Percentiles rank a stretch among this genome's conserved stretches.
phyloP scores from a whole-genome alignment of 768 basidiomycete species.

The Candolleomyces aberdarensis region DNA sequence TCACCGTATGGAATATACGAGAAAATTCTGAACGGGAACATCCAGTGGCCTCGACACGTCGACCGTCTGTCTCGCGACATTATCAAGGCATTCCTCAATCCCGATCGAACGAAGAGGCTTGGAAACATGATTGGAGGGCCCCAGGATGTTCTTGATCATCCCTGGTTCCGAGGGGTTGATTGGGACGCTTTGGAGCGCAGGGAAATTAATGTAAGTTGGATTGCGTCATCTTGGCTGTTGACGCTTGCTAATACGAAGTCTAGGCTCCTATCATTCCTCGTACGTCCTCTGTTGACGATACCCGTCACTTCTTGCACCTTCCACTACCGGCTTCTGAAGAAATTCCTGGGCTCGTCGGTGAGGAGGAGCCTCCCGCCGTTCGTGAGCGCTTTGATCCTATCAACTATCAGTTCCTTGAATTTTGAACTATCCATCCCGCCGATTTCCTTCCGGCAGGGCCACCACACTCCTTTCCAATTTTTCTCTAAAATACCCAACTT shows the following conservation, averaged over 20 bases:
- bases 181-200: conserved; percentile 86
- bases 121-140: conserved; percentile 93
- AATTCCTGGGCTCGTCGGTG: conserved; percentile 72
- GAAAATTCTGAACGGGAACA: conserved; percentile 86
- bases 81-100: conserved; percentile 84
- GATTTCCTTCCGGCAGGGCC: neutral
- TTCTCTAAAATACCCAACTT: neutral
- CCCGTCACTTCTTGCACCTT: conserved; percentile 80
- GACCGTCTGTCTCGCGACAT: conserved; percentile 88
- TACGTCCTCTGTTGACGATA: conserved; percentile 77
- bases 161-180: conserved; percentile 95
- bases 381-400: conserved; percentile 66
- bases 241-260: neutral
- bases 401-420: conserved; percentile 73
- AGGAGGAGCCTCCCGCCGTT: conserved; percentile 56
- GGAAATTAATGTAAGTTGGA: conserved; percentile 69
- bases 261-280: conserved; percentile 88
- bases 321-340: conserved; percentile 75
- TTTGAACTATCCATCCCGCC: conserved; percentile 35
- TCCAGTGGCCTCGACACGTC: conserved; percentile 89
- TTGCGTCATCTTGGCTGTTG: too few relatives aligned
- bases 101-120: conserved; percentile 86
- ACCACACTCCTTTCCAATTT: conserved; percentile 13
- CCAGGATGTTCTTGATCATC: conserved; percentile 86
- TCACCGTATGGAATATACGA: conserved; percentile 98